These are phyloP conservation scores for Cyclostephanos invisitatus DNA, from an alignment of 108 stramenopile species.

Conservation along the genomic window DNA sequence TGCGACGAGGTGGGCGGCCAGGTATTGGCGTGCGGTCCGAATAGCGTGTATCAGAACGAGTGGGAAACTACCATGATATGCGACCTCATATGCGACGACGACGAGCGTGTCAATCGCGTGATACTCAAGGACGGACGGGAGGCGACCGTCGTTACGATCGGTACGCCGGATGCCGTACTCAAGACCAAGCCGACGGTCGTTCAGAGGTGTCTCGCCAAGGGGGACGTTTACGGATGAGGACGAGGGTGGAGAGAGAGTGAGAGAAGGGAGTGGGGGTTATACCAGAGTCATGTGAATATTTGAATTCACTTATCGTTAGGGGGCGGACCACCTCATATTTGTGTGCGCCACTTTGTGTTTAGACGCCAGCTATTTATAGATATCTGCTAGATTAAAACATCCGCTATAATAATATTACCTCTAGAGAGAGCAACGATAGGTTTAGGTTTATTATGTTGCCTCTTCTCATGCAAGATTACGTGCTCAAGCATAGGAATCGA, in stretches of 20 bases:
- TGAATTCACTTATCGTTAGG: too few species aligned
- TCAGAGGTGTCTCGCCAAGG: constrained; percentile 34
- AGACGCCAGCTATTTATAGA: too few species aligned
- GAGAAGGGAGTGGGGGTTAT: background rate
- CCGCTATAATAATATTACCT: too few species aligned
- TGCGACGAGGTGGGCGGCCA: constrained; percentile 36
- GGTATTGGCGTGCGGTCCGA: constrained; percentile 22
- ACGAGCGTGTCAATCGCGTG: constrained; percentile 3
- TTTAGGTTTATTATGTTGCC: too few species aligned
- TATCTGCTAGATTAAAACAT: too few species aligned
- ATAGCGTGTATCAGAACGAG: constrained; percentile 17
- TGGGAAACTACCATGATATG: constrained; percentile 36
- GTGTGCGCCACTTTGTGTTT: too few species aligned
- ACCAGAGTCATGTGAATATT: background rate
- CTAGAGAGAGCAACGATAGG: too few species aligned
- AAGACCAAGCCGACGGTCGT: constrained; percentile 31
- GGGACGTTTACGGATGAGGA: constrained; percentile 29
- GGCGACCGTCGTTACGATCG: constrained; percentile 34
- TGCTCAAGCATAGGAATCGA: too few species aligned
- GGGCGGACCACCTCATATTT: too few species aligned
- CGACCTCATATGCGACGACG: constrained; percentile 16
- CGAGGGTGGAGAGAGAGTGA: background rate
- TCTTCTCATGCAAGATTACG: too few species aligned
- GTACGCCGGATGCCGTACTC: constrained; percentile 6
- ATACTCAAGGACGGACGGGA: constrained; percentile 32